phyloP scores from a whole-genome alignment of 108 stramenopile genomes.

The Stephanodiscus minutulus region DNA sequence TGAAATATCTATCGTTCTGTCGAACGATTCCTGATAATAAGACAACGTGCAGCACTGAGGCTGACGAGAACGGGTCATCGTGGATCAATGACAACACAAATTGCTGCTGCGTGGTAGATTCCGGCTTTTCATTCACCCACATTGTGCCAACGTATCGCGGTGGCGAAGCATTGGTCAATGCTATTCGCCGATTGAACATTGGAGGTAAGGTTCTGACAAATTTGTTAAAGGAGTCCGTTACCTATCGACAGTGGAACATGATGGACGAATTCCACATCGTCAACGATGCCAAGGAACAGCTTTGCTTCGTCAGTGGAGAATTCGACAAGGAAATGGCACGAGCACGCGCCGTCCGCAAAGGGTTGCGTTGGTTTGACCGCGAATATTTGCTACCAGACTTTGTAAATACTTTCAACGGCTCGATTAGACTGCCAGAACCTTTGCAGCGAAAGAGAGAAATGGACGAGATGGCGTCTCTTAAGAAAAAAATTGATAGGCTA shows the following conservation, averaged over 20 bases:
- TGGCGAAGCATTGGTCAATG: slow-evolving; percentile 39
- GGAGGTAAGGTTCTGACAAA: slow-evolving; percentile 94
- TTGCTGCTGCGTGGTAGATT: slow-evolving; percentile 87
- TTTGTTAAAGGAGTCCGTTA: slow-evolving; percentile 88
- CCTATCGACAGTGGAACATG: slow-evolving; percentile 95
- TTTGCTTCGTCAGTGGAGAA: slow-evolving; percentile 70
- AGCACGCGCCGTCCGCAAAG: slow-evolving; percentile 53
- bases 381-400: slow-evolving; percentile 92
- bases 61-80: not conserved
- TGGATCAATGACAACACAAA: slow-evolving; percentile 58
- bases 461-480: slow-evolving; percentile 30
- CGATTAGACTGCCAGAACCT: slow-evolving; percentile 59
- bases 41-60: slow-evolving; percentile 8
- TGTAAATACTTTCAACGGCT: slow-evolving; percentile 70
- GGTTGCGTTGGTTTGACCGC: slow-evolving; percentile 73
- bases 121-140: slow-evolving; percentile 89
- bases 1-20: slow-evolving; percentile 33
- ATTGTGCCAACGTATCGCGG: slow-evolving; percentile 77
- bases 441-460: slow-evolving; percentile 51
- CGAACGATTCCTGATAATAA: not conserved
- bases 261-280: slow-evolving; percentile 94
- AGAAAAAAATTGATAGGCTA: slow-evolving; percentile 34
- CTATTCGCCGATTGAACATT: slow-evolving; percentile 81
- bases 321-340: slow-evolving; percentile 73
- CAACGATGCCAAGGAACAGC: slow-evolving; percentile 76